Percentiles rank a stretch among this genome's conserved stretches.
phyloP scores from a whole-genome alignment of 768 basidiomycete species.

The Agaricus sinodeliciosus region DNA sequence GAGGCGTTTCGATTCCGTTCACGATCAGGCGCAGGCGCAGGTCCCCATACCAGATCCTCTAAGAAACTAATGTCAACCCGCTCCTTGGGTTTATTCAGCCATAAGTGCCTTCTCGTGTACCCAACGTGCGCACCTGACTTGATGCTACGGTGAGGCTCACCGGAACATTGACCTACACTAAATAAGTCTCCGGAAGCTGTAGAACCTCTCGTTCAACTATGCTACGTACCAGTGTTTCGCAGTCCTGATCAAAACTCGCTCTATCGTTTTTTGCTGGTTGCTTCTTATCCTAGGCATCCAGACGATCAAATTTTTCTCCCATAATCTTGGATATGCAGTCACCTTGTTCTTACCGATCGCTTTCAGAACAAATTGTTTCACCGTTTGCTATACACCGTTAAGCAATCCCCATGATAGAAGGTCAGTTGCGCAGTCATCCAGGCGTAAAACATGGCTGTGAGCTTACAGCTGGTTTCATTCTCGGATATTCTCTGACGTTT shows the following conservation, averaged over 20 bases:
- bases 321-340: neutral
- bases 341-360: conserved; percentile 1
- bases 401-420: neutral
- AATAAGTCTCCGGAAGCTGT: neutral
- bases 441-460: neutral
- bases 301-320: neutral
- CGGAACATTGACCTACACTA: conserved; percentile 5
- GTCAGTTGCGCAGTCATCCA: neutral
- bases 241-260: neutral
- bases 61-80: conserved; percentile 7
- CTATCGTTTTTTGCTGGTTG: neutral
- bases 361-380: conserved; percentile 2
- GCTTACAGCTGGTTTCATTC: neutral
- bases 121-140: neutral
- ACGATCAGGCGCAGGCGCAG: conserved; percentile 1
- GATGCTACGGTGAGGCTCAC: neutral
- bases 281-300: neutral
- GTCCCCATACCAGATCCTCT: conserved; percentile 8
- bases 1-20: neutral
- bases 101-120: neutral
- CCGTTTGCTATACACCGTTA: neutral
- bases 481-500: too few relatives aligned
- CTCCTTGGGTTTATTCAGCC: neutral
- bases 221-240: conserved; percentile 4
- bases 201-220: neutral